Conservation (phyloP, 768 basidiomycete genomes). For the Porpolomopsis calyptriformis region DNA sequence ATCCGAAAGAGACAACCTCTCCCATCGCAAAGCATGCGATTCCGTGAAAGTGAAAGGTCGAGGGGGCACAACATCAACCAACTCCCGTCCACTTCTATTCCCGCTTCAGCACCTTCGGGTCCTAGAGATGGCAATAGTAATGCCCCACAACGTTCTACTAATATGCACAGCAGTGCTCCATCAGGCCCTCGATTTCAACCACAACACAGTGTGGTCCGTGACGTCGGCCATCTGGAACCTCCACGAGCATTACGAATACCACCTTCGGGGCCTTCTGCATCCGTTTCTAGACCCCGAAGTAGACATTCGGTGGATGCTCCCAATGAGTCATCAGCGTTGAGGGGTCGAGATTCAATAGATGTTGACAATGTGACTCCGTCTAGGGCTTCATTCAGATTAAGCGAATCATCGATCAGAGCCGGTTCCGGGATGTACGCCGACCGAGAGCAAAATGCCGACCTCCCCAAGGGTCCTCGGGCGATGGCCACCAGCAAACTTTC, state of each 20-base stretch:
- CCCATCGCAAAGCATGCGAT: slow-evolving; percentile 33
- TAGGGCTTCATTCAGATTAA: slow-evolving; percentile 11
- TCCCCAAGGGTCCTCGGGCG: slow-evolving; percentile 21
- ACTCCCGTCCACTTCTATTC: not conserved
- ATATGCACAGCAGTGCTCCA: slow-evolving; percentile 2
- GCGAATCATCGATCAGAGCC: slow-evolving; percentile 8
- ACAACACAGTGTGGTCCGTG: slow-evolving; percentile 3
- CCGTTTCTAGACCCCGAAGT: not conserved
- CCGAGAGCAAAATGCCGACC: slow-evolving; percentile 11
- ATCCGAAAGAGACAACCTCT: slow-evolving; percentile 33
- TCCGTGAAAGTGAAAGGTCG: slow-evolving; percentile 19
- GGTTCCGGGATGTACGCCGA: slow-evolving; percentile 24
- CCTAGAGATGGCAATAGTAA: slow-evolving; percentile 1
- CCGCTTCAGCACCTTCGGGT: not conserved
- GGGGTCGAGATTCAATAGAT: slow-evolving; percentile 14
- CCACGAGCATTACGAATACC: slow-evolving; percentile 1
- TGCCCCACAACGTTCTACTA: slow-evolving; percentile 2
- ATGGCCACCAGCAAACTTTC: slow-evolving; percentile 17
- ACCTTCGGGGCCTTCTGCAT: slow-evolving; percentile 4
- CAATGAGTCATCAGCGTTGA: slow-evolving; percentile 2
- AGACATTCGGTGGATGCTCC: slow-evolving; percentile 1
- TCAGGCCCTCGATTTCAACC: slow-evolving; percentile 11
- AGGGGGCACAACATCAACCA: not conserved
- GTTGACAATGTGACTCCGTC: slow-evolving; percentile 13
- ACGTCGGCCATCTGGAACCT: slow-evolving; percentile 1